Conservation (phyloP, 176 grass and related monocot species). For the Aegilops bicornis region DNA sequence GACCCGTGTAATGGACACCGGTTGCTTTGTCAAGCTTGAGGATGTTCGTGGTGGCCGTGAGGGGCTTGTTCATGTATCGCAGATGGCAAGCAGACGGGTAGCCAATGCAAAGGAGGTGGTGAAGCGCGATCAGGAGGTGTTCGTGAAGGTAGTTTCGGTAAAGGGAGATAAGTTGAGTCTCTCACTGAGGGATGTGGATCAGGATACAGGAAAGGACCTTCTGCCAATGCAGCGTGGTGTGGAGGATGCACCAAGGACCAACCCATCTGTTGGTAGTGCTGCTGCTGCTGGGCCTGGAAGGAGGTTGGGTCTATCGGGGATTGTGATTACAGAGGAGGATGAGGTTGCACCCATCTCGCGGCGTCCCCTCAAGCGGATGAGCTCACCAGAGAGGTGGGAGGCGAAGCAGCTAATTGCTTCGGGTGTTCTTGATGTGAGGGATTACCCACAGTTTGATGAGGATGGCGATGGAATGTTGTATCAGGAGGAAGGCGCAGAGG, state of each 20-base stretch:
- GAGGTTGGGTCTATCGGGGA: slow-evolving; percentile 79
- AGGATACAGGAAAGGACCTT: slow-evolving; percentile 85
- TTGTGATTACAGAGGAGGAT: slow-evolving; percentile 72
- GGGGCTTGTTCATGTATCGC: slow-evolving; percentile 85
- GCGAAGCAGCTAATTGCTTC: slow-evolving; percentile 87
- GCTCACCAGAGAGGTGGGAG: slow-evolving; percentile 93
- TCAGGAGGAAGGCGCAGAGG: slow-evolving; percentile 86
- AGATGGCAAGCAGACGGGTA: slow-evolving; percentile 61
- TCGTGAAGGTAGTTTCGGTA: slow-evolving; percentile 75
- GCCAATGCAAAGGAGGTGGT: slow-evolving; percentile 75
- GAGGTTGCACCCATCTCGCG: slow-evolving; percentile 46
- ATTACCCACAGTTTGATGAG: slow-evolving; percentile 82
- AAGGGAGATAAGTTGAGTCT: slow-evolving; percentile 76
- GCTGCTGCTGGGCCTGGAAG: slow-evolving; percentile 17
- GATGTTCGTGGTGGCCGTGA: slow-evolving; percentile 54
- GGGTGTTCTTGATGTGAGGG: slow-evolving; percentile 65
- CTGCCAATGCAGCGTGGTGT: slow-evolving; percentile 53
- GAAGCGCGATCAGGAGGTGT: slow-evolving; percentile 80
- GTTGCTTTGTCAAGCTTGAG: slow-evolving; percentile 81
- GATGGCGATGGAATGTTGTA: slow-evolving; percentile 80
- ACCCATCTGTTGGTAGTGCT: slow-evolving; percentile 49
- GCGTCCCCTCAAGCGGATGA: slow-evolving; percentile 72
- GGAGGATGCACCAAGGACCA: slow-evolving; percentile 47
- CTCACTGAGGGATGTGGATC: slow-evolving; percentile 82
- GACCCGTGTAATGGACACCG: slow-evolving; percentile 70